Evolutionary conservation across 441 rosid genomes (phyloP), one percentile per base, ranked within the genome.

Genomic region (Breynia disticha): DNA sequence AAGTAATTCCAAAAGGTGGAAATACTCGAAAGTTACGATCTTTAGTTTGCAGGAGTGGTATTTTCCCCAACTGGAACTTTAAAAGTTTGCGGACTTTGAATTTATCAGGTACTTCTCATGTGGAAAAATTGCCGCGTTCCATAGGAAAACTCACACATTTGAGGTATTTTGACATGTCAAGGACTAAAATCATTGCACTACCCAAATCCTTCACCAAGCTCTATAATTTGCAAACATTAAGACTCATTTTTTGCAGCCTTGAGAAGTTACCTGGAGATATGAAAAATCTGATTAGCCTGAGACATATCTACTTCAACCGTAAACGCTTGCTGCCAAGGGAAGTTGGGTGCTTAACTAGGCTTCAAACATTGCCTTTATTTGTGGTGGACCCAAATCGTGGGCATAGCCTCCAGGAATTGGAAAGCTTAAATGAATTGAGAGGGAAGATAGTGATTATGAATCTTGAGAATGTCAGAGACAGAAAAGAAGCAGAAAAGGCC

Each of bases 51-150:
- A 4, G 14, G 32, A 46, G 19, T 19, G 19, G n/a, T 46, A 20
- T 15, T 46, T 10, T 24, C 39, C 19, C 42, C 15, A 20, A 16
- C 1, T 39, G 17, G 46, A 41, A 20, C 20, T 18, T 19, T 16
- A 41, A 19, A 54, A 14, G 39, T 5, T 48, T 69, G 48, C 66
- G 57, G 0, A 28, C 38, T 1, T 46, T 60, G 55, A 47, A 20
- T 49, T 39, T 64, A 24, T 2, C 43, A 21, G 48, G 48, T 16
- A 13, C 18, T 7, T 46, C 24, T 2, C 10, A 16, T 13, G 14
- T 69, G n/a, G 17, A 12, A 17, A 21, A 17, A 21, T 35, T 52
- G 20, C 44, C 55, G 16, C 15, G 1, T 21, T 52, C 44, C 15
- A 52, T 52, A 7, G 19, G 55, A 11, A 38, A 4, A 7, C 1